Evolutionary conservation across 2,329 filamentous ascomycete genomes (phyloP).

Genomic region (Endothia cerciana): DNA sequence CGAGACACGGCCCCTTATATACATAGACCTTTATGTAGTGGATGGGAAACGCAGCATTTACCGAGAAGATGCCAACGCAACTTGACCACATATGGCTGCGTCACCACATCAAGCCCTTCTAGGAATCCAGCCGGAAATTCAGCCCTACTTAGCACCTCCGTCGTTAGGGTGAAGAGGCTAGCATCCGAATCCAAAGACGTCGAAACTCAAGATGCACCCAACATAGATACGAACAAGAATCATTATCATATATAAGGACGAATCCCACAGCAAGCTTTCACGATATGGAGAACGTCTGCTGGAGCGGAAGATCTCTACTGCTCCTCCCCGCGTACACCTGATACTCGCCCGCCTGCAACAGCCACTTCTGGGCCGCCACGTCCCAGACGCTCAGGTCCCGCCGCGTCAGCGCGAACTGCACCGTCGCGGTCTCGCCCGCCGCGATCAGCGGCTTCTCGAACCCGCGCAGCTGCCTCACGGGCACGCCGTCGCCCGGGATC

Average conservation of each 20-base stretch:
- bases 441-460: slow-evolving; percentile 64
- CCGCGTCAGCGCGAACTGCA: slow-evolving; percentile 59
- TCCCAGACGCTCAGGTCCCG: slow-evolving; percentile 72
- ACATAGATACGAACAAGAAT: background rate
- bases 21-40: background rate
- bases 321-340: slow-evolving; percentile 50
- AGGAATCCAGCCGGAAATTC: too few relatives aligned
- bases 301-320: slow-evolving; percentile 49
- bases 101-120: background rate
- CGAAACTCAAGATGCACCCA: too few relatives aligned
- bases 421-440: slow-evolving; percentile 46
- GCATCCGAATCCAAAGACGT: too few relatives aligned
- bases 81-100: too few relatives aligned
- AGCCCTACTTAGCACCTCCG: too few relatives aligned
- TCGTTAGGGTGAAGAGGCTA: too few relatives aligned
- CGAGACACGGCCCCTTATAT: background rate
- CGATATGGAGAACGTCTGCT: slow-evolving; percentile 37
- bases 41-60: background rate
- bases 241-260: background rate
- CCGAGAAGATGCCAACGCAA: background rate
- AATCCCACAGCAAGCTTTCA: background rate
- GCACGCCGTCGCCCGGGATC: slow-evolving; percentile 48
- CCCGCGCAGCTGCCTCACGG: slow-evolving; percentile 63
- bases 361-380: slow-evolving; percentile 63
- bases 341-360: slow-evolving; percentile 50